Conservation (phyloP, 805 yeast species). For the Metschnikowia bowlesiae region DNA sequence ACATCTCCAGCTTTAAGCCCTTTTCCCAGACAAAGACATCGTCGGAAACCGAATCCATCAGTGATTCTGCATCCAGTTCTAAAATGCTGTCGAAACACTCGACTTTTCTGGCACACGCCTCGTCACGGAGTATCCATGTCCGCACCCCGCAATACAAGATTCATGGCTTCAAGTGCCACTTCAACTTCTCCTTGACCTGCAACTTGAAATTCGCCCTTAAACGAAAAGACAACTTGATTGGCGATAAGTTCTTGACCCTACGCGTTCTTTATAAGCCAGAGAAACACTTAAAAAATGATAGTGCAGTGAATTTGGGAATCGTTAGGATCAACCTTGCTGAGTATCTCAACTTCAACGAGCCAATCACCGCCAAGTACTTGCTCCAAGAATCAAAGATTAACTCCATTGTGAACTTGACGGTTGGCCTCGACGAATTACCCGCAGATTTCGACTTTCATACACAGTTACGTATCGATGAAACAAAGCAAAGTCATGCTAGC, state of each 20-base stretch:
- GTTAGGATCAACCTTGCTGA: constrained; percentile 69
- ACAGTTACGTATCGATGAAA: constrained; percentile 34
- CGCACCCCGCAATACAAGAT: constrained; percentile 30
- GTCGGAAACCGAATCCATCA: not conserved
- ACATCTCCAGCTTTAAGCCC: constrained; percentile 12
- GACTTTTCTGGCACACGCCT: constrained; percentile 2
- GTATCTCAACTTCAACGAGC: constrained; percentile 52
- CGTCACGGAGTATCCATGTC: constrained; percentile 24
- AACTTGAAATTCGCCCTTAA: constrained; percentile 40
- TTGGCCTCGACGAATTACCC: constrained; percentile 46
- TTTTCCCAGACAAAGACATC: constrained; percentile 8
- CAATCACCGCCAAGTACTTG: constrained; percentile 58
- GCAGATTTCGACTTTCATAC: constrained; percentile 39
- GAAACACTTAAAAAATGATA: constrained; percentile 19
- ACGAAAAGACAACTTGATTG: constrained; percentile 33
- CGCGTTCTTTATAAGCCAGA: constrained; percentile 33
- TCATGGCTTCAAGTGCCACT: constrained; percentile 38
- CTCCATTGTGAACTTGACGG: constrained; percentile 62
- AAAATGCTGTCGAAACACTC: not conserved
- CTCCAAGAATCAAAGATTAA: constrained; percentile 78
- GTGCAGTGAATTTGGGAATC: constrained; percentile 53
- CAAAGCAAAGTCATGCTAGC: constrained; percentile 6
- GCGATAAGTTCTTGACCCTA: constrained; percentile 40
- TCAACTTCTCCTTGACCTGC: constrained; percentile 31
- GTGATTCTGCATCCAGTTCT: not conserved